Evolutionary conservation across 306 rosid species (phyloP), one percentile per base, ranked within the genome.

Genomic region (Quercus aquifolioides): DNA sequence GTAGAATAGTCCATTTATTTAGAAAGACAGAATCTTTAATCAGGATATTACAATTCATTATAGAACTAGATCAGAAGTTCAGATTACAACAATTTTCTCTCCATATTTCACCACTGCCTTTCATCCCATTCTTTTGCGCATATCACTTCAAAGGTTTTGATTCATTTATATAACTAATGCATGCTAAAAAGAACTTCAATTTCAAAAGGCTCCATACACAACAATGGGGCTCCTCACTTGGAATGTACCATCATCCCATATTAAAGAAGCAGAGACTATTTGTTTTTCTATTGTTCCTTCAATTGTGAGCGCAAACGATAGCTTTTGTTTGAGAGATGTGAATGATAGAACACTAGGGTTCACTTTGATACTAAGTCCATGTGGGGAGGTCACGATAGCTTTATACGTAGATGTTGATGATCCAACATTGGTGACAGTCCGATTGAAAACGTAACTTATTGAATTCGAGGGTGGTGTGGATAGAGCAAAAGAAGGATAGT

Each of bases 401-500:
- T 23, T 74, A 74, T 74, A 74, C 2, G 57, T 35, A 30, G 69
- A 74, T 2, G 12, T 74, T 41, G 68, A 30, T 2, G 35, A 58
- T 57, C 78, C 78, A 56, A 74, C 78, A 21, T 74, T 74, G 14
- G 78, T 58, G 35, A 58, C 78, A 0, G 69, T 58, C 38, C 78
- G 63, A 21, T 14, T 35, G 31, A 55, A 74, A 58, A 72, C 19
- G 0, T 65, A 71, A 49, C 10, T 78, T 41, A 81, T 8, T 19
- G 30, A 51, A 23, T 23, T 56, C 13, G 2, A 69, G 9, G 64
- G n/a, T 0, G 13, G 5, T 10, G 18, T 41, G 4, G 23, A 30
- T 17, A 87, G 57, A 2, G 89, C 84, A 55, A 88, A 78, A 3
- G 92, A 82, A 64, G 94, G 97, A n/a, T 88, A 86, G 33, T 88